These are phyloP conservation scores for Boletus huronensis DNA, from an alignment of 768 basidiomycete species.

Conservation along the genomic window DNA sequence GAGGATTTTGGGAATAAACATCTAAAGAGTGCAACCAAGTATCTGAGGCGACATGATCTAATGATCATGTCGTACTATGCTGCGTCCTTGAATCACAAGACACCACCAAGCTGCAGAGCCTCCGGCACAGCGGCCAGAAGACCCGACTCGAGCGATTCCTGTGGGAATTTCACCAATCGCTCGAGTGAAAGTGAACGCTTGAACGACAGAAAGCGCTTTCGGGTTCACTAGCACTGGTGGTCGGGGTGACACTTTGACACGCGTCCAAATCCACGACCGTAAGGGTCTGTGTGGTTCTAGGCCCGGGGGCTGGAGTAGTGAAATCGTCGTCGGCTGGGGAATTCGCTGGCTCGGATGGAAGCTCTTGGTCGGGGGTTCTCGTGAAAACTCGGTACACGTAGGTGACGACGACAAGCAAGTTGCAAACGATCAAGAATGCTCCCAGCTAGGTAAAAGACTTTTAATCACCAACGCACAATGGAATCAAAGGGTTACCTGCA, in stretches of 20 bases:
- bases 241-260: background rate
- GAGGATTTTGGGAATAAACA: too few relatives aligned
- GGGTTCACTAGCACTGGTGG: background rate
- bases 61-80: background rate
- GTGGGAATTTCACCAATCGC: background rate
- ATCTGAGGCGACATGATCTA: background rate
- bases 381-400: conserved; percentile 7
- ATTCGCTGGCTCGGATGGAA: background rate
- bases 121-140: background rate
- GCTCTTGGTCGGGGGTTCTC: background rate
- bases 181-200: background rate
- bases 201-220: background rate
- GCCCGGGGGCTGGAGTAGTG: conserved; percentile 2
- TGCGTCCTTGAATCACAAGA: background rate
- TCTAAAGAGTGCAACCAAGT: background rate
- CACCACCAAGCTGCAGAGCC: too few relatives aligned
- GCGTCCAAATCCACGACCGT: conserved; percentile 10
- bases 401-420: conserved; percentile 13
- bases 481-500: background rate
- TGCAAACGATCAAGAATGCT: conserved; percentile 7
- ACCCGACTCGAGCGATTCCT: background rate
- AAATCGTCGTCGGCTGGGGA: conserved; percentile 6
- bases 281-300: background rate
- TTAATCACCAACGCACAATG: background rate
- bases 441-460: background rate